Base-by-base conservation (phyloP, 257 asterid species). In the Solanum piurae region DNA sequence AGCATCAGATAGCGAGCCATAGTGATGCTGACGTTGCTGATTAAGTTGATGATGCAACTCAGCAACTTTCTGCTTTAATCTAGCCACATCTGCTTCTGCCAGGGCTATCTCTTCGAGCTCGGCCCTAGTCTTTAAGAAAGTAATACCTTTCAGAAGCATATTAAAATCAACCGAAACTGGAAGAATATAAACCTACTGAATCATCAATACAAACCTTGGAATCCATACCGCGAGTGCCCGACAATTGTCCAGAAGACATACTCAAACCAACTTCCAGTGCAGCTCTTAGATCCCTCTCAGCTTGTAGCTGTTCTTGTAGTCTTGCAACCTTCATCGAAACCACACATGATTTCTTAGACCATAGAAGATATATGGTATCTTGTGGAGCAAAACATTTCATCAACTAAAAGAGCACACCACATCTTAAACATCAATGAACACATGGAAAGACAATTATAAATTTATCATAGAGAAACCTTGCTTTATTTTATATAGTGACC, bases 101-200 rank as follows among this genome's bases (percentile, higher is more conserved):
- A 96, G 98, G 89, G 99, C 98, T 89, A 96, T 96, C 91, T 96
- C 99, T 93, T 96, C 98, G 60, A 96, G 98, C 91, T 97, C 99
- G 27, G 98, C 98, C 93, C 97, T 97, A 12, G 98, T 97, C 99
- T 97, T 85, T 89, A 88, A 90, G 86, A 52, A 86, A 87, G 82
- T 49, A 84, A 27, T 29, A 42, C 84, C 38, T 83, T 68, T 44
- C 40, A 13, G 31, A 36, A 18, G 49, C 16, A 33, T 38, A 82
- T 31, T 38, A 31, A 49, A 49, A 49, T 49, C 86, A 40, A 46
- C 38, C 4, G 14, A 21, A 16, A 68, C 29, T 9, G 2, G 74
- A 46, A 29, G 33, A 58, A 12, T 23, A 68, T 31, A 46, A 74
- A 87, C 72, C 76, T 73, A 72, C 52, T 13, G 44, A 83, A 85